These are phyloP conservation scores for Suillus hirtellus DNA, from an alignment of 768 basidiomycete genomes.

Conservation along the genomic window DNA sequence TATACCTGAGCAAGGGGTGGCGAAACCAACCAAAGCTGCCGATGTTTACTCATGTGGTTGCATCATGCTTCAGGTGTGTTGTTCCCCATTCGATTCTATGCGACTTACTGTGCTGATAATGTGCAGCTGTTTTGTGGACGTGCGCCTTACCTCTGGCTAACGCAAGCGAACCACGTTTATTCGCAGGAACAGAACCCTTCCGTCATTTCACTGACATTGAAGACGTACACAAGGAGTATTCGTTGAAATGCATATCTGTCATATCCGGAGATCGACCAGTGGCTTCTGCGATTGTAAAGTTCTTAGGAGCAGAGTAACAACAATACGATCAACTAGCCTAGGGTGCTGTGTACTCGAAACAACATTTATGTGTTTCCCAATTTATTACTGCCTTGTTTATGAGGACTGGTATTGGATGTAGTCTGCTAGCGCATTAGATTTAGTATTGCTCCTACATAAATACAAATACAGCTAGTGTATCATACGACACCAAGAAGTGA, in stretches of 20 bases:
- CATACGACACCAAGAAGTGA: too few species aligned
- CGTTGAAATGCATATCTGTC: not conserved
- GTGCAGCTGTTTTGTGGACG: slow-evolving; percentile 24
- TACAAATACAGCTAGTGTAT: too few species aligned
- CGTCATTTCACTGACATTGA: not conserved
- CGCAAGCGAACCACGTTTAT: slow-evolving; percentile 22
- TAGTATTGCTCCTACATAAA: too few species aligned
- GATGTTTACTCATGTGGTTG: slow-evolving; percentile 44
- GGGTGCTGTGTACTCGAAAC: not conserved
- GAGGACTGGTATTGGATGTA: too few species aligned
- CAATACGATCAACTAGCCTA: not conserved
- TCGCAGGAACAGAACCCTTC: not conserved
- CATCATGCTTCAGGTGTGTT: slow-evolving; percentile 27
- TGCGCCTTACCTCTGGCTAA: slow-evolving; percentile 24
- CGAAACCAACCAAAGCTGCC: slow-evolving; percentile 23
- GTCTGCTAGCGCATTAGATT: too few species aligned
- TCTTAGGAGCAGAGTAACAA: not conserved
- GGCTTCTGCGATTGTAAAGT: not conserved
- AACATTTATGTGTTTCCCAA: too few species aligned
- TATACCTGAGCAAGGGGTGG: slow-evolving; percentile 14
- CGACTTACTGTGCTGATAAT: not conserved
- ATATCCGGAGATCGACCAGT: not conserved
- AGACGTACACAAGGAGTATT: not conserved
- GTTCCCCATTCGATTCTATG: slow-evolving; percentile 25
- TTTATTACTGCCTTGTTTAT: too few species aligned